Evolutionary conservation across 2,329 filamentous ascomycete species (phyloP).

Genomic region (Fusarium sp.): DNA sequence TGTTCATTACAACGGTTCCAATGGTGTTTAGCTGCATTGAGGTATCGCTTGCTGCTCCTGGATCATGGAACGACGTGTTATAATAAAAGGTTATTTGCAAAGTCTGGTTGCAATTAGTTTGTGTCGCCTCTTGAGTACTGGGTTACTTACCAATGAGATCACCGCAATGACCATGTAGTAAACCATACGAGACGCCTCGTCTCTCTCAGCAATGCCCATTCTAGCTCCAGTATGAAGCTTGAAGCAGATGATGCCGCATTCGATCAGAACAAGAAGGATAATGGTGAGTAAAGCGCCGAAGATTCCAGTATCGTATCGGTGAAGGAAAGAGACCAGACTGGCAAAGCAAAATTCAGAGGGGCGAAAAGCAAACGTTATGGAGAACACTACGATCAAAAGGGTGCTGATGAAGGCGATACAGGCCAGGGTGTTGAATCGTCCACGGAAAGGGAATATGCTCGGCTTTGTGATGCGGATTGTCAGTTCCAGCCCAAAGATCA

Average conservation of each 20-base stretch:
- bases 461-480: constrained; percentile 66
- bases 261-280: constrained; percentile 62
- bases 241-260: constrained; percentile 66
- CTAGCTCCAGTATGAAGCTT: constrained; percentile 66
- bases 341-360: constrained; percentile 74
- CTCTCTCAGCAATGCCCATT: constrained; percentile 70
- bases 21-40: constrained; percentile 69
- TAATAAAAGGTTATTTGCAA: constrained; percentile 74
- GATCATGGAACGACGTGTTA: constrained; percentile 62
- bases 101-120: constrained; percentile 59
- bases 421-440: constrained; percentile 70
- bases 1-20: constrained; percentile 73
- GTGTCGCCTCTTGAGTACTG: background rate
- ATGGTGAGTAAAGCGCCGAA: constrained; percentile 67
- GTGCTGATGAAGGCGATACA: constrained; percentile 66
- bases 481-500: constrained; percentile 74
- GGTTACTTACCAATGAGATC: constrained; percentile 65
- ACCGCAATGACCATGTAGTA: constrained; percentile 72
- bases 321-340: constrained; percentile 75
- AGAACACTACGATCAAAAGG: constrained; percentile 67
- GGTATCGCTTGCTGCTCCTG: constrained; percentile 52
- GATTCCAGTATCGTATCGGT: constrained; percentile 68
- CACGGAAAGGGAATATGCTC: constrained; percentile 68
- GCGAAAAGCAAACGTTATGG: constrained; percentile 67
- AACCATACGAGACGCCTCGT: constrained; percentile 75